Base-by-base conservation (phyloP, 768 basidiomycete species). In the Suillus plorans region DNA sequence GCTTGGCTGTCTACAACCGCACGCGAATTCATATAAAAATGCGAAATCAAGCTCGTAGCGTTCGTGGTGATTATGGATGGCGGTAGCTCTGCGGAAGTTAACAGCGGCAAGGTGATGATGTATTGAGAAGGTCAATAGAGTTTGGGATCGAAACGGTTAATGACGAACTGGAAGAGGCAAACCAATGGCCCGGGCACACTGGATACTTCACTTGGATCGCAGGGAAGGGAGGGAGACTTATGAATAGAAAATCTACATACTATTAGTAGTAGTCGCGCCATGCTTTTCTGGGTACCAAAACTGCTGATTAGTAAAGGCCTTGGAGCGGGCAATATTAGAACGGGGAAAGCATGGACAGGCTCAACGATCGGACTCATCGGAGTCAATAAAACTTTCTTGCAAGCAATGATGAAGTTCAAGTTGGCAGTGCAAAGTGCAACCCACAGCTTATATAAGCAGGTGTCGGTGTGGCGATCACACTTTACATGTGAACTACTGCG, bases 1-100 rank as follows among this genome's bases (percentile, higher is more conserved):
- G 57, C 18, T 56, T 52, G 25, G 34, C 22, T 52, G 53, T 60
- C 31, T 45, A 64, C 63, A 52, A 52, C 49, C 25, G 49, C 49
- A 25, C 49, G 50, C 25, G 1, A 9, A 31, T 31, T 9, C 52
- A 53, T 53, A 5, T 28, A 3, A 49, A 52, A 28, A 28, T 31
- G 28, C 50, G 25, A 28, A 52, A 18, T 31, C 25, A 18, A 28
- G 28, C 16, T 18, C 50, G 25, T 52, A 6, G 16, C 25, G 25
- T 18, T 14, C 9, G 16, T 16, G 28, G 52, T 53, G 31, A 18
- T 52, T 52, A 16, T 53, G 18, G 5, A 31, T 31, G 31, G 31
- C 25, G 4, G 16, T 52, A 18, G 52, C 18, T 31, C 28, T 4
- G 50, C 16, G 50, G 50, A 52, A 31, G 50, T 31, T 25, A 25